A percentile compares a stretch with the other conserved stretches of the same genome.
Conservation (phyloP, 1,284 basidiomycete species). For the Heliocybe sulcata region DNA sequence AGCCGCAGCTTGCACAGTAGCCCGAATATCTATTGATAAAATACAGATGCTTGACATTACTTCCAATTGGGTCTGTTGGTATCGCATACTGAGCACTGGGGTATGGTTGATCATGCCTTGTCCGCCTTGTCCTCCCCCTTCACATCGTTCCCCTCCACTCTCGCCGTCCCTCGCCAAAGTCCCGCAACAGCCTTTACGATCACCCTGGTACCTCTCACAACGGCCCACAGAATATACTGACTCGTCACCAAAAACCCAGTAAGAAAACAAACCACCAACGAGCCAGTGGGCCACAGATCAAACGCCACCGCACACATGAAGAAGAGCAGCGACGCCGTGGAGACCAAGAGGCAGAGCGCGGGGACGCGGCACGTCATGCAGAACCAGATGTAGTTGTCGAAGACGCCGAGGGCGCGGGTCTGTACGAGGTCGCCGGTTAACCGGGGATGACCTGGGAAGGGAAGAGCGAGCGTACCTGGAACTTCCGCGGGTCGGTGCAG, state of each 20-base stretch:
- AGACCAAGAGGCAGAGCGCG: slow-evolving; percentile 45
- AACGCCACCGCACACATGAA: slow-evolving; percentile 58
- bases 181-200: not conserved
- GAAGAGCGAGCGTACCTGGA: slow-evolving; percentile 33
- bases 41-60: too few species aligned
- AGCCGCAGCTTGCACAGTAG: too few species aligned
- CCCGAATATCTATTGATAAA: too few species aligned
- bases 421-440: slow-evolving; percentile 13
- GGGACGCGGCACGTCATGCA: slow-evolving; percentile 56
- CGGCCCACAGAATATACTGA: slow-evolving; percentile 51
- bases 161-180: not conserved
- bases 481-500: slow-evolving; percentile 34
- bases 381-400: slow-evolving; percentile 57
- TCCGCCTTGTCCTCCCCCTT: not conserved
- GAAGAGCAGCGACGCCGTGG: slow-evolving; percentile 51
- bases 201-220: not conserved
- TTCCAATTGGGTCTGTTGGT: too few species aligned
- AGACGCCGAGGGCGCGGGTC: slow-evolving; percentile 48
- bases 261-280: slow-evolving; percentile 46
- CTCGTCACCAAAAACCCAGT: slow-evolving; percentile 49
- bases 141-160: not conserved
- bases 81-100: too few species aligned
- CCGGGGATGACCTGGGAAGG: not conserved
- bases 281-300: slow-evolving; percentile 51
- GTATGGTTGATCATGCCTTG: too few species aligned